Evolutionary conservation across 768 basidiomycete species (phyloP), one percentile per base, ranked within the genome.

Genomic region (Lyophyllum atratum): DNA sequence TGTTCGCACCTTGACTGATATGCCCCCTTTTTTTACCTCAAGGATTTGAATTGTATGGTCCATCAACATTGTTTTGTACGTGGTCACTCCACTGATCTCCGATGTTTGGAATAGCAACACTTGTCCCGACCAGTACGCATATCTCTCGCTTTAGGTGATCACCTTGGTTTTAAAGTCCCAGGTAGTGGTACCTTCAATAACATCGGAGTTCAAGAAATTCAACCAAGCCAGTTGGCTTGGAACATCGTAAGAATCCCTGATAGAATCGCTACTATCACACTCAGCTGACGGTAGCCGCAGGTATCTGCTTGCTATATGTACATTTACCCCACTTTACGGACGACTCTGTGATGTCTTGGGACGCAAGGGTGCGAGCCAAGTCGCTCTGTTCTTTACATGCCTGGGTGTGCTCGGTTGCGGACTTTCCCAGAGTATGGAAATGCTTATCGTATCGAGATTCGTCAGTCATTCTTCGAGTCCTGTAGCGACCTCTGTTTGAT

Each of bases 171-270:
- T 29, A 21, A 54, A 52, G 34, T 48, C 39, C 6, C 10, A 39
- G 19, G 19, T 45, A 92, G 90, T 93, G 75, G 66, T 92, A 21
- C 84, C 87, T 1, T 84, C 87, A 14, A 92, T 92, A 55, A 91
- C 89, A 0, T 92, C 89, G 0, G 88, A 92, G 49, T 92, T 91
- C 64, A 72, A 86, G 58, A 85, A 81, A 64, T 87, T 89, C 5
- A 84, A 92, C 66, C 87, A 92, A 69, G 88, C 88, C 0, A 87
- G 86, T 66, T 92, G 91, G 92, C 79, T 93, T 12, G 91, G 91
- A 44, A 92, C 92, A 39, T 78, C 87, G 87, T 90, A 71, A 65
- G 77, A 14, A 29, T 68, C 21, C 39, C 45, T 28, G 65, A n/a
- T n/a, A n/a, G 9, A 3, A 19, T 34, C 11, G 19, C 33, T n/a